Evolutionary conservation across 2,329 filamentous ascomycete genomes (phyloP), one percentile per base, ranked within the genome.

Genomic region (Alternaria arbusti): DNA sequence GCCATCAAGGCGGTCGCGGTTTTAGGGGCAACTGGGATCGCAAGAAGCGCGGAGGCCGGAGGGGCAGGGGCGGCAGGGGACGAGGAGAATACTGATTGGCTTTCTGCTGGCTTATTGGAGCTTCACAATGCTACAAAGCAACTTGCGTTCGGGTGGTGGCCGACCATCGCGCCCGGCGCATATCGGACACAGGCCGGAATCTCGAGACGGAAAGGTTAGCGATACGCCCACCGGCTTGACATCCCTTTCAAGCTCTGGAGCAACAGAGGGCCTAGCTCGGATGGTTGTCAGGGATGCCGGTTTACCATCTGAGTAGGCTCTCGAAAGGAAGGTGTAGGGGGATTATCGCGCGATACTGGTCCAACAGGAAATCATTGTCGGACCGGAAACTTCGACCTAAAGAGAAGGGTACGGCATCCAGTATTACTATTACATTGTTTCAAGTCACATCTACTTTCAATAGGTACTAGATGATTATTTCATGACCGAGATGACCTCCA

Each of bases 1-100:
- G 73, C 3, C 74, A 75, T 44, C 68, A 72, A 17, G 75, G 74
- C 23, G 75, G 71, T 5, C 68, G 74, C 61, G 74, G 73, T 3
- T 74, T 73, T 43, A 69, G 78, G 51, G 77, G 77, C 26, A 74
- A 74, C 23, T 79, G 77, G 77, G 72, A 75, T 52, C 73, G 74
- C 43, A 78, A 77, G 61, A 74, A 77, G 65, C 69, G 75, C 32
- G 71, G 76, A 32, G 67, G 74, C 7, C 67, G 72, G 47, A 50
- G 66, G 57, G 70, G 72, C 0, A 63, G 76, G 54, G 57, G 61
- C 12, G 74, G 73, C 3, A 64, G 71, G 30, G 71, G 71, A 17
- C 66, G 71, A 13, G 70, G 69, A 6, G 70, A 70, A 52, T 74
- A 60, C 60, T 63, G 40, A 63, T 30, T 1, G 6, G 50, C 22